A percentile compares a stretch with the other conserved stretches of the same genome.
Evolutionary conservation across 1,284 basidiomycete species (phyloP).

Genomic region (Tremellales sp.): DNA sequence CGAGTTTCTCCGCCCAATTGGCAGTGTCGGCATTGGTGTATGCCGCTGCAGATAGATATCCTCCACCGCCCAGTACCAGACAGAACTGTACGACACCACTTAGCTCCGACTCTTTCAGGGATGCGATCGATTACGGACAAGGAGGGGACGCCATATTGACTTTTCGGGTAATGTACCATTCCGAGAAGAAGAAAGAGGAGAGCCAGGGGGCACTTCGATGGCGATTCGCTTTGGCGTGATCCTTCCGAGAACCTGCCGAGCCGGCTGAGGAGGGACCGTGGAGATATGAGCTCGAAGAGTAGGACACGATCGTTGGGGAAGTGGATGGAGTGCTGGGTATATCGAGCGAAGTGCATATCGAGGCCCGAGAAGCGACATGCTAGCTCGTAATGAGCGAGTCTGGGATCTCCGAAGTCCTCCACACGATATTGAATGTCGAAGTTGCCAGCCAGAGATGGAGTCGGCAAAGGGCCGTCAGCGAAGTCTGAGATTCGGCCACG

Average conservation of each 20-base stretch:
- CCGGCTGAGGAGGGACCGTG: not conserved
- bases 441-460: no score
- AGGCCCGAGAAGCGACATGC: no score
- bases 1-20: slow-evolving; percentile 35
- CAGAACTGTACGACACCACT: slow-evolving; percentile 33
- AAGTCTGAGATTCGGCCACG: no score
- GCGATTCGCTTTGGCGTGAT: slow-evolving; percentile 41
- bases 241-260: slow-evolving; percentile 26
- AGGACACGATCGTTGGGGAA: not conserved
- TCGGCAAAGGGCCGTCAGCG: no score
- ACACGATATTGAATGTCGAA: no score
- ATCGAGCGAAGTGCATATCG: not conserved
- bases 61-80: slow-evolving; percentile 29
- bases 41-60: slow-evolving; percentile 30
- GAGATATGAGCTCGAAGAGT: slow-evolving; percentile 3
- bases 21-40: slow-evolving; percentile 44
- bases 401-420: no score
- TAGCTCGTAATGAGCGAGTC: no score
- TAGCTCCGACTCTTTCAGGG: not conserved
- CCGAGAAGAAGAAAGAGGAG: slow-evolving; percentile 7
- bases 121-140: slow-evolving; percentile 39
- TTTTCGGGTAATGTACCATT: slow-evolving; percentile 15
- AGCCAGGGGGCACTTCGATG: slow-evolving; percentile 17
- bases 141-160: slow-evolving; percentile 40
- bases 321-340: not conserved